Conservation (phyloP, 345 rosid species). For the Psidium friedrichsthalianum region DNA sequence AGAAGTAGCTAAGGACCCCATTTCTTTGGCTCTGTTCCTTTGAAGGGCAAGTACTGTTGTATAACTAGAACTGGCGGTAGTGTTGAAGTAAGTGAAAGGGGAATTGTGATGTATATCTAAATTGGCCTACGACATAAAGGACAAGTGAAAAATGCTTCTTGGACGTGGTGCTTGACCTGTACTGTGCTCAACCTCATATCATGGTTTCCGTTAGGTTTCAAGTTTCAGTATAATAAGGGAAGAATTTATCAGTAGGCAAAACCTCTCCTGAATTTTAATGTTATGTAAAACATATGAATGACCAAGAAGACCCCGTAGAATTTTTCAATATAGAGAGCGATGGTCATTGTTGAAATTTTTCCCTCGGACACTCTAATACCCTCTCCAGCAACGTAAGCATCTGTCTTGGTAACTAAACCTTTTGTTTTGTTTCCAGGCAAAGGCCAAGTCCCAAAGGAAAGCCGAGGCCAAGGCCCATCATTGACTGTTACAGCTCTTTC, state of each 20-base stretch:
- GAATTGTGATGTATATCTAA: not conserved
- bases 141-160: not conserved
- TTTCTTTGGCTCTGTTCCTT: not conserved
- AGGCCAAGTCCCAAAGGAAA: conserved; percentile 30
- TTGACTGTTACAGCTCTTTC: conserved; percentile 10
- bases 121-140: not conserved
- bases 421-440: conserved; percentile 17
- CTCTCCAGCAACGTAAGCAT: not conserved
- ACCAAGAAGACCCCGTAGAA: not conserved
- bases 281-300: not conserved
- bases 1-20: not conserved
- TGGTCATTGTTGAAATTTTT: not conserved
- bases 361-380: not conserved
- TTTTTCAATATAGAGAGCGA: not conserved
- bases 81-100: not conserved
- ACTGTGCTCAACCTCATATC: not conserved
- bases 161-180: not conserved
- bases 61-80: not conserved
- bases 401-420: not conserved
- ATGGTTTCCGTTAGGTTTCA: not conserved
- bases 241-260: not conserved
- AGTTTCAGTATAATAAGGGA: not conserved
- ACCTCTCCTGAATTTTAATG: not conserved
- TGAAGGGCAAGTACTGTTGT: not conserved
- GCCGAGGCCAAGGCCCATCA: conserved; percentile 39